Evolutionary conservation across 2,329 filamentous ascomycete genomes (phyloP).

Genomic region (Sarocladium strictum): DNA sequence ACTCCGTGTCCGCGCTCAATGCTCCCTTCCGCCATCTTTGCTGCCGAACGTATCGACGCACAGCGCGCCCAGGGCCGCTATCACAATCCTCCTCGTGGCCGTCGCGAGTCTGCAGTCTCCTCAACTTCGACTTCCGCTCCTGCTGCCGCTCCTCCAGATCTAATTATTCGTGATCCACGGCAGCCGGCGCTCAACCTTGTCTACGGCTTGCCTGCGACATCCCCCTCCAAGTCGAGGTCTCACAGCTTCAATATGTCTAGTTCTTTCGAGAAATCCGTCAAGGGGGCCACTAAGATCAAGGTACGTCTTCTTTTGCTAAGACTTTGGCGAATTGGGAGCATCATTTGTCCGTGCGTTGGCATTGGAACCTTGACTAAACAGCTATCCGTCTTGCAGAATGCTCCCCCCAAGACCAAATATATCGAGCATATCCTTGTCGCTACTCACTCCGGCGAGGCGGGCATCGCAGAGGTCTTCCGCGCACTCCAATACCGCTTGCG

Average conservation of each 20-base stretch:
- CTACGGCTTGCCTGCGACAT: constrained; percentile 12
- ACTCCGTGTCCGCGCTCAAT: constrained; percentile 4
- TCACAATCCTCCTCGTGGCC: constrained; percentile 4
- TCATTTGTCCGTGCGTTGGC: neutral
- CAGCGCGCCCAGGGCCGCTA: constrained; percentile 7
- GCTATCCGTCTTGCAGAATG: constrained; percentile 53
- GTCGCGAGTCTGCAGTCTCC: constrained; percentile 2
- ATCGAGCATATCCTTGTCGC: constrained; percentile 96
- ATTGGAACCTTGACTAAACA: neutral
- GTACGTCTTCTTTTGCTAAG: constrained; percentile 34
- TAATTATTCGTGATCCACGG: constrained; percentile 1
- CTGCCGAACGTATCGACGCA: constrained; percentile 8
- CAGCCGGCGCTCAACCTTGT: constrained; percentile 1
- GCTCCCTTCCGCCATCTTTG: constrained; percentile 8
- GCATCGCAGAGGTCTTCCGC: constrained; percentile 92
- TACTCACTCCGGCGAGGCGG: constrained; percentile 89
- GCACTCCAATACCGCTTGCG: constrained; percentile 81
- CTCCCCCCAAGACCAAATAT: constrained; percentile 97
- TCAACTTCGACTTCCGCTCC: neutral
- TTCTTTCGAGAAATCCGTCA: constrained; percentile 98
- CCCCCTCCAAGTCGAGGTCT: constrained; percentile 13
- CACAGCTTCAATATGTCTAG: constrained; percentile 55
- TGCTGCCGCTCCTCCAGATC: constrained; percentile 10
- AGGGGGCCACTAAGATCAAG: constrained; percentile 98
- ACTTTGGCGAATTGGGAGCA: neutral